Conservation (phyloP, 139 green algal species). For the Trebouxia sp. region DNA sequence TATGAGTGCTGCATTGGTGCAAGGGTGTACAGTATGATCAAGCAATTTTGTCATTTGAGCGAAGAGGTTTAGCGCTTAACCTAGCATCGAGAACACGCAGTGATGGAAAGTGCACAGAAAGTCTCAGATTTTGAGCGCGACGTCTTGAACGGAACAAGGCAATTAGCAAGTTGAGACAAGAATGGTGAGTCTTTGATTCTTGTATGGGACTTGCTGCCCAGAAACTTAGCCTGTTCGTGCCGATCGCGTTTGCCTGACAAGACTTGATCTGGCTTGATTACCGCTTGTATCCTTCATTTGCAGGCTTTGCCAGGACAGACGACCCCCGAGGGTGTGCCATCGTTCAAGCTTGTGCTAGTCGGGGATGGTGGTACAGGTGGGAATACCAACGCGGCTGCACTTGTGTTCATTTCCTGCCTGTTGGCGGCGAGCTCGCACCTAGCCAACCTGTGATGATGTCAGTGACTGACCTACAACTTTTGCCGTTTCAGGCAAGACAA, state of each 20-base stretch:
- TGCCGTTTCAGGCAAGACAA: constrained; percentile 85
- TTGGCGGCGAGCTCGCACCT: neutral
- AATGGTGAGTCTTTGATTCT: too few species aligned
- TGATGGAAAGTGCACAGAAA: neutral
- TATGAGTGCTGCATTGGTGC: too few species aligned
- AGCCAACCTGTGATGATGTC: neutral
- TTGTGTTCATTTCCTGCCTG: neutral
- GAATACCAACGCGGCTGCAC: neutral
- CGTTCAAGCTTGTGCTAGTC: constrained; percentile 98
- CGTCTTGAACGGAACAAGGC: too few species aligned
- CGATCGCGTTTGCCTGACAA: neutral
- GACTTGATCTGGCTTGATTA: constrained; percentile 22
- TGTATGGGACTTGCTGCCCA: too few species aligned
- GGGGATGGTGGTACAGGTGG: constrained; percentile 95
- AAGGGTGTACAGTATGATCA: too few species aligned
- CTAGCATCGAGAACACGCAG: too few species aligned
- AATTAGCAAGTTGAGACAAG: too few species aligned
- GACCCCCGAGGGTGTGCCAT: constrained; percentile 78
- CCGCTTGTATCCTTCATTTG: neutral
- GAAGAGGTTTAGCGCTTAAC: too few species aligned
- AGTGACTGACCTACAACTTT: neutral
- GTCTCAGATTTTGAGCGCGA: neutral
- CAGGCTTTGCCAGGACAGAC: constrained; percentile 76
- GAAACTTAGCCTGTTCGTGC: too few species aligned
- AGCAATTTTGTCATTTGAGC: too few species aligned